Percentiles rank a stretch among this genome's conserved stretches.
These are phyloP conservation scores for Torulaspora microellipsoides DNA, from an alignment of 805 yeast species.

Conservation along the genomic window DNA sequence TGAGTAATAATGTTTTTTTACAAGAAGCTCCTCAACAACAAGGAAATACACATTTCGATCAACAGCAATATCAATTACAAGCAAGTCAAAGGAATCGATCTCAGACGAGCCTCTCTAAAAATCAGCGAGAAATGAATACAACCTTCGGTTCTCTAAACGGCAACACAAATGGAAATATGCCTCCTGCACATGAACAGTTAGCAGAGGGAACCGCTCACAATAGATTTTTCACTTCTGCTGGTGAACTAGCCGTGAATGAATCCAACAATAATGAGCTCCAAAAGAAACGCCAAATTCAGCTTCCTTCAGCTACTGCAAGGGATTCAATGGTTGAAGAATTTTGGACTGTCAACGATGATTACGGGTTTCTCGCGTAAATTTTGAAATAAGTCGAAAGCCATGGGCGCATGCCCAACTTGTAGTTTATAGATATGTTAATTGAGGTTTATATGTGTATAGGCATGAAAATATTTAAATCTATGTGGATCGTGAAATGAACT, in stretches of 20 bases:
- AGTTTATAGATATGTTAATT: no score
- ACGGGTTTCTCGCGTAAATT: slow-evolving; percentile 41
- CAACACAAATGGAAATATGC: neutral
- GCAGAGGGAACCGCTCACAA: neutral
- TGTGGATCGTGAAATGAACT: no score
- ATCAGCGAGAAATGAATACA: neutral
- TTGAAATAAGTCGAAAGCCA: neutral
- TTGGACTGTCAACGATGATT: slow-evolving; percentile 46
- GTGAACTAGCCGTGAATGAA: neutral
- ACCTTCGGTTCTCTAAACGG: neutral
- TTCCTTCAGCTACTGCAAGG: slow-evolving; percentile 7
- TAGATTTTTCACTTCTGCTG: neutral
- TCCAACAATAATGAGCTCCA: neutral
- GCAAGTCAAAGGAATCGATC: neutral
- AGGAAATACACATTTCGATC: slow-evolving; percentile 6
- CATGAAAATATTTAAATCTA: no score
- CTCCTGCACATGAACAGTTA: neutral
- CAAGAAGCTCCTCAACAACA: slow-evolving; percentile 9
- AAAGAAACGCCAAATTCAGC: slow-evolving; percentile 2
- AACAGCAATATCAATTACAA: slow-evolving; percentile 12
- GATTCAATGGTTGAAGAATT: slow-evolving; percentile 40
- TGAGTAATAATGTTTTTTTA: slow-evolving; percentile 10
- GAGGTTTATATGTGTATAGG: no score
- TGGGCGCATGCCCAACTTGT: no score
- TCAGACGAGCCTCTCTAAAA: neutral